These are phyloP conservation scores for Bryopsis sp. DNA, from an alignment of 139 green algal genomes.

Conservation along the genomic window DNA sequence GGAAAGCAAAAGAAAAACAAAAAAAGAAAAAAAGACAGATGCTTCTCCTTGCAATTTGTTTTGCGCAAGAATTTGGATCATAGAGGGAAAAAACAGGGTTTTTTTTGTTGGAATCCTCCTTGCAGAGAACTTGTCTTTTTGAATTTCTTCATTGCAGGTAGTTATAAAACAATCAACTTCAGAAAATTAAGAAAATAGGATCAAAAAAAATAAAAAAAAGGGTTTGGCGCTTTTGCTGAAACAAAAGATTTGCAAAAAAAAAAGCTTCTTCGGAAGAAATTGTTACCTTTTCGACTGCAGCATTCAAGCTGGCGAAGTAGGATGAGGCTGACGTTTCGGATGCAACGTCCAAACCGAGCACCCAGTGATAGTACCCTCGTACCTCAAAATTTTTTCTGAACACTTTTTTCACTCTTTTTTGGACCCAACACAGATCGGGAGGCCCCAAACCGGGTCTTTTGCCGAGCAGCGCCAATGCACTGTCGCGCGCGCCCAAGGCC, in stretches of 20 bases:
- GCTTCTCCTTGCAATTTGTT: too few species aligned
- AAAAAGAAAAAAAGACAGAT: too few species aligned
- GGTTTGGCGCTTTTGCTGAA: not conserved
- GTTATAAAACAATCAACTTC: too few species aligned
- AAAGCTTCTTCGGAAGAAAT: not conserved
- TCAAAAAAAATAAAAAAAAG: too few species aligned
- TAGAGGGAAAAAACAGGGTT: too few species aligned
- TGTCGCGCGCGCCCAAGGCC: conserved; percentile 32
- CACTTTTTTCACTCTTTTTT: conserved; percentile 28
- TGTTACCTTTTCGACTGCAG: conserved; percentile 28
- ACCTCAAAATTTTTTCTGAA: conserved; percentile 21
- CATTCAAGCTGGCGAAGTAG: conserved; percentile 47
- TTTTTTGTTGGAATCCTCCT: too few species aligned
- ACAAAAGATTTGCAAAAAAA: not conserved
- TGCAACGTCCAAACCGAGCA: conserved; percentile 39
- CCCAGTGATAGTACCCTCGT: conserved; percentile 47
- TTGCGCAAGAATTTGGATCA: not conserved
- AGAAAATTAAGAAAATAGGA: too few species aligned
- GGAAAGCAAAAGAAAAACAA: too few species aligned
- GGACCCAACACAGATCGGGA: conserved; percentile 53
- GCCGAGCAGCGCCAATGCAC: conserved; percentile 25
- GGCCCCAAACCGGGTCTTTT: conserved; percentile 32
- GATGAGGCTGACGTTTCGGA: conserved; percentile 39
- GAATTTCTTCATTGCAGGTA: too few species aligned
- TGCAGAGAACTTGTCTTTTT: too few species aligned